Base-by-base conservation (phyloP, 306 rosid genomes). In the Lablab purpureus region DNA sequence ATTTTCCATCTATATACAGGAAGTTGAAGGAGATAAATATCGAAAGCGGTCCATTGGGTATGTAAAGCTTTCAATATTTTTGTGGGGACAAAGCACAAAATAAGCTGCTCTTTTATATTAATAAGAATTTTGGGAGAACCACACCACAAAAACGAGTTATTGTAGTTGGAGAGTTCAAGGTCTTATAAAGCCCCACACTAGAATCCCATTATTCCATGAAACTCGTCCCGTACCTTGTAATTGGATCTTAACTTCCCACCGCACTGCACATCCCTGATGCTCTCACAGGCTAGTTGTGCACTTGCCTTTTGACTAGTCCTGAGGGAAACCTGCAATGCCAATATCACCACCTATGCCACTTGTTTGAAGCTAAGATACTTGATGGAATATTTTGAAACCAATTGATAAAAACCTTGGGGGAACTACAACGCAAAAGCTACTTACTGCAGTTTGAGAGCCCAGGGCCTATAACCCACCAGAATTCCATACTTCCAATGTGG, bases 31-130 rank as follows among this genome's bases (percentile, higher is more conserved):
- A 77, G 77, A 74, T 68, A 84, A 80, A 74, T 79, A 46, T 50
- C 90, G 85, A 43, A 83, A 67, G 66, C 88, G 94, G 54, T 56
- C 85, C 47, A 47, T 84, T 78, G 98, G 99, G 99, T 96, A 87
- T 1, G 96, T 64, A 59, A 66, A 43, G 23, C 47, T 22, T 30
- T 40, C 81, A 47, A 77, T 55, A 64, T 56, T 50, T 52, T 8
- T 74, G 37, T 58, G 45, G 67, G 28, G 75, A 30, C 77, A 37
- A 43, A 27, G 77, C 79, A 66, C 32, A 56, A 22, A 37, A 65
- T 73, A 59, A 81, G 51, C 28, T 55, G 58, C 71, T 45, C 56
- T 49, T 28, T 3, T 82, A 58, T 50, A 36, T 41, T n/a, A 18
- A 55, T 43, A 43, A 43, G 49, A 2, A 10, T 12, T 12, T 12